phyloP scores from a whole-genome alignment of 176 grass and related monocot species.

The Phoenix dactylifera region DNA sequence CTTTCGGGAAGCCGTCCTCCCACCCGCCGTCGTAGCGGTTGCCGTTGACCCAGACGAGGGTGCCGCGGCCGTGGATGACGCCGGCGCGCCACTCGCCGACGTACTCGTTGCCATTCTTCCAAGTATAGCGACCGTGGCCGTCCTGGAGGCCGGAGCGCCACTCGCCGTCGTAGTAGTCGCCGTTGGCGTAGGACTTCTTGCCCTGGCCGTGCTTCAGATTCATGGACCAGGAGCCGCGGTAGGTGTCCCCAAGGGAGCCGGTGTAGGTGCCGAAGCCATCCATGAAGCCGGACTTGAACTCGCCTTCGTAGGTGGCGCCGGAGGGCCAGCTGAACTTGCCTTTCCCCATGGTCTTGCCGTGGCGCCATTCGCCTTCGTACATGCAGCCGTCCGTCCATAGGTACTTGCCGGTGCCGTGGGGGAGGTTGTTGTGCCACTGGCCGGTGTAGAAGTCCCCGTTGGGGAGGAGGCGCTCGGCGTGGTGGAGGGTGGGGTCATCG shows the following conservation, averaged over 20 bases:
- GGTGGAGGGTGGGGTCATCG: constrained; percentile 3
- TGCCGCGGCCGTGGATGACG: neutral
- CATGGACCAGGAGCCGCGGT: constrained; percentile 46
- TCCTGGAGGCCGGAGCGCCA: constrained; percentile 59
- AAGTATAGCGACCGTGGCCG: constrained; percentile 60
- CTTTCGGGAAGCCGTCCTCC: neutral
- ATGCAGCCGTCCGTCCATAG: constrained; percentile 75
- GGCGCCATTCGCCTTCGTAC: constrained; percentile 64
- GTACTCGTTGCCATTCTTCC: constrained; percentile 69
- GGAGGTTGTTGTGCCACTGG: constrained; percentile 26
- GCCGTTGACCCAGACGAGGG: constrained; percentile 5
- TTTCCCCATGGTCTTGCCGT: constrained; percentile 43
- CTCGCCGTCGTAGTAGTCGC: constrained; percentile 76
- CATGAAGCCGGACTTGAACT: constrained; percentile 56
- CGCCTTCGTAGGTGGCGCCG: constrained; percentile 75
- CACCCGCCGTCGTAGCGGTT: neutral
- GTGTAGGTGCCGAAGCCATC: constrained; percentile 60
- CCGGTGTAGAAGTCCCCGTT: constrained; percentile 74
- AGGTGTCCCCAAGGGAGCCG: constrained; percentile 64
- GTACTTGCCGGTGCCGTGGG: constrained; percentile 58
- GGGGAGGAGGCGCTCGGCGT: constrained; percentile 38
- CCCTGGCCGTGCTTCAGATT: constrained; percentile 75
- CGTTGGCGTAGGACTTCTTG: constrained; percentile 52
- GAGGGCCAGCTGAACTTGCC: constrained; percentile 80
- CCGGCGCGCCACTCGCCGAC: constrained; percentile 59